Evolutionary conservation across 2,329 filamentous ascomycete species (phyloP).

Genomic region (Xylariaceae sp.): DNA sequence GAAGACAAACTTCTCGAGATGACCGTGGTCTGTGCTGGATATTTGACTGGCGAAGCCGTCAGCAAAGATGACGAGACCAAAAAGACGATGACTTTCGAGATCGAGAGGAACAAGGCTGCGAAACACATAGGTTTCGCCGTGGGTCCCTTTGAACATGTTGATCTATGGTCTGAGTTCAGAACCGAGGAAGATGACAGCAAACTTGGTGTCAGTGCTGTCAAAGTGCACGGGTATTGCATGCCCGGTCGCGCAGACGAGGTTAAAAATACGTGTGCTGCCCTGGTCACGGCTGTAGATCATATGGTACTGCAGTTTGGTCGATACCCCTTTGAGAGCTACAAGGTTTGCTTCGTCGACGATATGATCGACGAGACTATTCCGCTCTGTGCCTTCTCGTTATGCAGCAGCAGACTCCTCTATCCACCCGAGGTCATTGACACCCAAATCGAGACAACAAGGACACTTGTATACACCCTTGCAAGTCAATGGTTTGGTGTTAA

Average conservation of each 20-base stretch:
- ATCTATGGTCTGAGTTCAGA: conserved; percentile 78
- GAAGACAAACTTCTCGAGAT: conserved; percentile 88
- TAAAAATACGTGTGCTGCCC: conserved; percentile 78
- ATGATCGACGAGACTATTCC: conserved; percentile 70
- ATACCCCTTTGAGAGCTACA: conserved; percentile 90
- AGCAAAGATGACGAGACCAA: conserved; percentile 74
- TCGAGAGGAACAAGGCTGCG: conserved; percentile 69
- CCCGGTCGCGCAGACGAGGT: conserved; percentile 79
- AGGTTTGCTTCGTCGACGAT: conserved; percentile 92
- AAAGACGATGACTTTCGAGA: conserved; percentile 83
- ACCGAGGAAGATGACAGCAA: conserved; percentile 90
- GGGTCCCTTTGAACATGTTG: conserved; percentile 90
- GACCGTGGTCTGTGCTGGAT: conserved; percentile 85
- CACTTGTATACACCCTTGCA: conserved; percentile 77
- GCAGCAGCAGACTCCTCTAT: conserved; percentile 81
- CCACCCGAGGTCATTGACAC: conserved; percentile 81
- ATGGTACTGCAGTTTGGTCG: conserved; percentile 84
- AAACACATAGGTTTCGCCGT: conserved; percentile 92
- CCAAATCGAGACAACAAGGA: conserved; percentile 75
- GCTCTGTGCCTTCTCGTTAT: conserved; percentile 79
- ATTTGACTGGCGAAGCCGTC: conserved; percentile 75
- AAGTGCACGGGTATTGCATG: conserved; percentile 87
- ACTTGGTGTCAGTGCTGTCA: conserved; percentile 80
- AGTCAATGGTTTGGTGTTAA: conserved; percentile 94
- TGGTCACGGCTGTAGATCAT: conserved; percentile 84